Percentiles rank a stretch among this genome's conserved stretches.
phyloP scores from a whole-genome alignment of 2,329 filamentous ascomycete genomes.

The Rosellinia necatrix region DNA sequence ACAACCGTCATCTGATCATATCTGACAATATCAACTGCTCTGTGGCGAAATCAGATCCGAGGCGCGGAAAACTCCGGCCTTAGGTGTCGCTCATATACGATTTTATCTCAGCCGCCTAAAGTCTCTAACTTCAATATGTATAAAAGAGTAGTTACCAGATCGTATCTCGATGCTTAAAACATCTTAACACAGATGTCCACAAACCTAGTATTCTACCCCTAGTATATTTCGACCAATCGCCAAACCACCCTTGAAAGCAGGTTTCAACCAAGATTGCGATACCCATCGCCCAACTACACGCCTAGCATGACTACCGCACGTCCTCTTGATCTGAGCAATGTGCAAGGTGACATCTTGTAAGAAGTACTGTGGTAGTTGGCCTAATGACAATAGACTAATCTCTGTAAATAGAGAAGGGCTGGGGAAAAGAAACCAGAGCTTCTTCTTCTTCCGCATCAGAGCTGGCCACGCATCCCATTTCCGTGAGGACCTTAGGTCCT shows the following conservation, averaged over 20 bases:
- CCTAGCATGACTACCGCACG: slow-evolving; percentile 14
- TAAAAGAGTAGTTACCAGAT: too few species aligned
- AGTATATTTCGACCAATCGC: too few species aligned
- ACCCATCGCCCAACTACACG: background rate
- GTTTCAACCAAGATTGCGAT: background rate
- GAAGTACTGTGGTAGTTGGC: background rate
- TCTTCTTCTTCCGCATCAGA: slow-evolving; percentile 26
- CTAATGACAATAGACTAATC: background rate
- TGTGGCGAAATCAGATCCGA: background rate
- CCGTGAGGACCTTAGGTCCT: slow-evolving; percentile 13
- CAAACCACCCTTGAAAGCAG: background rate
- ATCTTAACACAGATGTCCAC: too few species aligned
- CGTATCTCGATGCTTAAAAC: too few species aligned
- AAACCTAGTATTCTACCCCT: background rate
- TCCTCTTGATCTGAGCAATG: slow-evolving; percentile 24
- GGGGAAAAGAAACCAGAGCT: slow-evolving; percentile 25
- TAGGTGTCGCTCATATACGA: background rate
- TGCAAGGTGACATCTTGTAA: slow-evolving; percentile 30
- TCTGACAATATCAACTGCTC: background rate
- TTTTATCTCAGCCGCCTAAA: too few species aligned
- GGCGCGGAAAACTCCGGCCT: background rate
- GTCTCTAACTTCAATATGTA: too few species aligned
- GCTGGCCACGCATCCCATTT: slow-evolving; percentile 11
- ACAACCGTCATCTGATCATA: background rate
- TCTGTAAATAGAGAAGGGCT: slow-evolving; percentile 19